Conservation (phyloP, 2,329 filamentous ascomycete species). For the Neocucurbitaria cava region DNA sequence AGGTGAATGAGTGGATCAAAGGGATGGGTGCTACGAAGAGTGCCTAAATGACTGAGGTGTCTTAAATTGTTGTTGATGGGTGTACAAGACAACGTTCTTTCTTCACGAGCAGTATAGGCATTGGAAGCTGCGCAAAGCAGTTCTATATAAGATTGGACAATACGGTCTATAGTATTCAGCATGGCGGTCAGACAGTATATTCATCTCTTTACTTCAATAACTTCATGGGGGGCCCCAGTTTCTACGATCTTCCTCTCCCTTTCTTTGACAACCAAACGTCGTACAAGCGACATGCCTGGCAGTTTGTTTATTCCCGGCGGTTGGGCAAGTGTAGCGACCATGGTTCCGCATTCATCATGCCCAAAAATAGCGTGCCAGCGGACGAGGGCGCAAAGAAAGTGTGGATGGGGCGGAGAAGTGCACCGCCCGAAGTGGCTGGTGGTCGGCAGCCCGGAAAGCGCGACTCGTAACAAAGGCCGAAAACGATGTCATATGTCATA, state of each 20-base stretch:
- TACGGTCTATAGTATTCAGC: not conserved
- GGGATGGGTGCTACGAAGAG: slow-evolving; percentile 20
- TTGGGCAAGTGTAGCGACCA: not conserved
- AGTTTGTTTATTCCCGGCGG: not conserved
- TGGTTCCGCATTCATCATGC: not conserved
- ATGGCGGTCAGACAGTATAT: not conserved
- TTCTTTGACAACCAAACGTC: not conserved
- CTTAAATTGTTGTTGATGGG: not conserved
- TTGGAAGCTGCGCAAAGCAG: not conserved
- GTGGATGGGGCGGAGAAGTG: not conserved
- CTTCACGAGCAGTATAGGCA: not conserved
- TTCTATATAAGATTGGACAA: not conserved
- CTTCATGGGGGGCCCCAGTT: not conserved
- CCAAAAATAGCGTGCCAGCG: not conserved
- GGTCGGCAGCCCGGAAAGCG: slow-evolving; percentile 1
- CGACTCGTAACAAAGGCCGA: slow-evolving; percentile 15
- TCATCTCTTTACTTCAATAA: not conserved
- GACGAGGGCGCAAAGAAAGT: not conserved
- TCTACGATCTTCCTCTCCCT: not conserved
- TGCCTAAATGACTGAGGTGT: not conserved
- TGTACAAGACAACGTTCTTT: not conserved
- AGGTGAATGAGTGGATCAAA: slow-evolving; percentile 81
- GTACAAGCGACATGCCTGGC: not conserved
- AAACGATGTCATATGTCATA: slow-evolving; percentile 21
- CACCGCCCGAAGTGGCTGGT: slow-evolving; percentile 5